Base-by-base conservation (phyloP, 1,284 basidiomycete species). In the Neotropicomus parvogracilis region DNA sequence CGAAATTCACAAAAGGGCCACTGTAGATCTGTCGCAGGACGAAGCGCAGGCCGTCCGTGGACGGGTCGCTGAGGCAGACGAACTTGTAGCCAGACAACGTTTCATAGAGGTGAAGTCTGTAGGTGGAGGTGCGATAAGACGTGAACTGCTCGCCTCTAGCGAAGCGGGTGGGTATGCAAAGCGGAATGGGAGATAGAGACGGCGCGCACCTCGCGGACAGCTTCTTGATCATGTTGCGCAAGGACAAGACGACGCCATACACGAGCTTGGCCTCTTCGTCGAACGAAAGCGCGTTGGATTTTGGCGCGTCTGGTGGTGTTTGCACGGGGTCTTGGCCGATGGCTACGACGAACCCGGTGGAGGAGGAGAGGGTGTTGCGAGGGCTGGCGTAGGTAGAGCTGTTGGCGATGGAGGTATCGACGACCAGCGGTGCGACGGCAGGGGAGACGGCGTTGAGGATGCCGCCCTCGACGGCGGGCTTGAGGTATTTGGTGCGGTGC, bases 261-360 rank as follows among this genome's bases (percentile, higher is more conserved):
- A 99, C 94, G 46, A 99, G 79, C 68, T 99, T 99, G 2, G 90
- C 87, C 69, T 99, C 95, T 69, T 99, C 95, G 63, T 99, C 95
- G 57, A 99, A 97, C 5, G 95, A 78, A 20, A 97, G 72, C 11
- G 78, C 77, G n/a, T 76, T 75, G 26, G 65, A 65, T 40, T 63
- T 60, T 20, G 56, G 55, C 12, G 65, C 58, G 16, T 66, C 68
- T 3, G 60, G 55, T 21, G 66, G 68, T 42, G 69, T 49, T 51
- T 72, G 74, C 6, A 71, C 59, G 11, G 72, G 68, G 16, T 74
- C 71, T 24, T 85, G 79, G 53, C 79, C 80, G 45, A 82, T 69
- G 4, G 85, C 85, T 14, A 88, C 77, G 40, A 88, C 79, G 36
- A 87, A 71, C 6, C 85, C 85, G 2, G 84, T 77, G 33, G 68